Base-by-base conservation (phyloP, 805 yeast genomes). In the Komagataella ulmi region DNA sequence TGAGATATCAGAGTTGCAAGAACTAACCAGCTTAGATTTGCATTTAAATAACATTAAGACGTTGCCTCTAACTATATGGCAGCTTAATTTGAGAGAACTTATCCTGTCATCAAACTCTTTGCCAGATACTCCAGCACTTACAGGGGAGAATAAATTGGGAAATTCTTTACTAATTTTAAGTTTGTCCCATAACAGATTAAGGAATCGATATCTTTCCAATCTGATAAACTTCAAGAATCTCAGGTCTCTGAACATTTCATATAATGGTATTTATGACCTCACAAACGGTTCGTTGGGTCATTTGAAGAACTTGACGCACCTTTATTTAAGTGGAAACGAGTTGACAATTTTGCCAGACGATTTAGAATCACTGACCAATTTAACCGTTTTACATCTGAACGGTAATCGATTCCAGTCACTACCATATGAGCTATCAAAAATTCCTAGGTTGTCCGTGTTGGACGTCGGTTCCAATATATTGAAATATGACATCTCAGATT, bases 391-490 rank as follows among this genome's bases (percentile, higher is more conserved):
- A 40, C 82, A 76, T 65, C 63, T 89, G 57, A 93, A 91, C 63
- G 87, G 88, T 58, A 93, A 93, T 64, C 85, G 85, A 61, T 75
- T 93, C 56, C 85, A 85, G 48, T 79, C 96, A 0, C 67, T 93
- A 47, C 98, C 99, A 0, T 84, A 96, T 0, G 99, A 91, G 61
- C 66, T 93, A 49, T 80, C 91, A 7, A 82, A 82, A 53, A 73
- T 89, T 48, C 61, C 67, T 1, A 74, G 77, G 23, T 68, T 93
- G 60, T 77, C 76, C 36, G 83, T 81, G 7, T 73, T 93, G 44
- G 99, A 93, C 68, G 93, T 88, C 17, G 96, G 97, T 3, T 86
- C 95, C 2, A 93, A 93, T 64, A 83, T 82, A 54, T 71, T 93
- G 66, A 86, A 89, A 60, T 93, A 93, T 66, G 93, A 93, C 59